phyloP scores from a whole-genome alignment of 2,329 filamentous ascomycete genomes.

The Xylaria sp. region DNA sequence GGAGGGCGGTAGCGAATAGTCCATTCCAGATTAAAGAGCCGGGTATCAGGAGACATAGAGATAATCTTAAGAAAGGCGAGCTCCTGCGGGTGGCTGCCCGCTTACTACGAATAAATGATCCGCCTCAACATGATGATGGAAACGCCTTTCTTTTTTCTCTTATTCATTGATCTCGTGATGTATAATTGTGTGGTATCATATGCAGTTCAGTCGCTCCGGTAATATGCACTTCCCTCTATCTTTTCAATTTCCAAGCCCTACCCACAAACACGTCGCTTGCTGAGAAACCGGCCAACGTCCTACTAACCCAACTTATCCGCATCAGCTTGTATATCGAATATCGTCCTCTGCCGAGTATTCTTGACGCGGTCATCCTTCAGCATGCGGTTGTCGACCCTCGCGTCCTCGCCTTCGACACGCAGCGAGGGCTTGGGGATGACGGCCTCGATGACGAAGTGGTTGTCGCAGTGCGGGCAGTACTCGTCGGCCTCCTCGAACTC shows the following conservation, averaged over 20 bases:
- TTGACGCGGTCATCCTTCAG: conserved; percentile 85
- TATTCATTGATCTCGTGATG: conserved; percentile 29
- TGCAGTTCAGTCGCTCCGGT: conserved; percentile 37
- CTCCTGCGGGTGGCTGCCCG: conserved; percentile 4
- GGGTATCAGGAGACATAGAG: conserved; percentile 1
- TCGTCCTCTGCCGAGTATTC: conserved; percentile 63
- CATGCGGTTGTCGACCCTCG: conserved; percentile 85
- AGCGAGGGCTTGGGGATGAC: conserved; percentile 81
- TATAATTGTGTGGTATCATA: conserved; percentile 42
- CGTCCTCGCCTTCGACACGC: conserved; percentile 90
- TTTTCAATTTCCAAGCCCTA: too few species aligned
- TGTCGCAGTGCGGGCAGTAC: conserved; percentile 98
- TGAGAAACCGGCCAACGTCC: neutral
- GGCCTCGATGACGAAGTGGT: conserved; percentile 95
- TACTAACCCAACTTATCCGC: conserved; percentile 75
- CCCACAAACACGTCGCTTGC: too few species aligned
- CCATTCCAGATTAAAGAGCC: neutral
- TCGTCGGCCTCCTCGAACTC: conserved; percentile 98
- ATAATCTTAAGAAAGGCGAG: conserved; percentile 15
- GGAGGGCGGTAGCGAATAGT: conserved; percentile 43
- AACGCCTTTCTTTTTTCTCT: conserved; percentile 5
- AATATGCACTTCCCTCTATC: conserved; percentile 12
- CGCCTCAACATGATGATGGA: conserved; percentile 1
- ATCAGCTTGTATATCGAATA: conserved; percentile 77
- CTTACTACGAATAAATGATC: conserved; percentile 16